These are phyloP conservation scores for Artomyces pyxidatus DNA, from an alignment of 768 basidiomycete genomes.

Conservation along the genomic window DNA sequence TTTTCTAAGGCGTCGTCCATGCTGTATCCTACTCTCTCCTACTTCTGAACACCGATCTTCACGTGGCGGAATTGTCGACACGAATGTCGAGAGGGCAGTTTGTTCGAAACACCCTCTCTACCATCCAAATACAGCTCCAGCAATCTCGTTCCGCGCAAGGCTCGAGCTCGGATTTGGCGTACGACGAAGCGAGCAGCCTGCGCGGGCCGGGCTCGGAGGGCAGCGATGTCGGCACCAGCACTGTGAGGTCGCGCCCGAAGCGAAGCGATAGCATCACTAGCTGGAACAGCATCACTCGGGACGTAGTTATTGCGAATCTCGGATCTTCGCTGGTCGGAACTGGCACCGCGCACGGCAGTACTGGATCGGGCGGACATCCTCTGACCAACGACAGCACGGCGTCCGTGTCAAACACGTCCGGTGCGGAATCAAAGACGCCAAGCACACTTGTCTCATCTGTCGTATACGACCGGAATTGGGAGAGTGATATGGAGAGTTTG, in stretches of 20 bases:
- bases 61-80: constrained; percentile 81
- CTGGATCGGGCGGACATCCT: constrained; percentile 14
- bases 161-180: constrained; percentile 55
- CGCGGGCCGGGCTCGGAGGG: constrained; percentile 50
- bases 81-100: constrained; percentile 93
- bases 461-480: constrained; percentile 67
- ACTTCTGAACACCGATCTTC: constrained; percentile 93
- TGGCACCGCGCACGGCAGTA: constrained; percentile 8
- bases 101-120: constrained; percentile 82
- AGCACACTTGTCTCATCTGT: constrained; percentile 27
- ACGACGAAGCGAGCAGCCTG: constrained; percentile 60
- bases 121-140: constrained; percentile 74
- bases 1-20: constrained; percentile 78
- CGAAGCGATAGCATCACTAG: constrained; percentile 80
- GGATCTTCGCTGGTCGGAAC: constrained; percentile 18
- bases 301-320: constrained; percentile 31
- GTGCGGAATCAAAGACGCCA: constrained; percentile 29
- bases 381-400: constrained; percentile 54
- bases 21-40: constrained; percentile 89
- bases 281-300: constrained; percentile 72
- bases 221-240: constrained; percentile 35
- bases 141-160: constrained; percentile 38
- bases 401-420: constrained; percentile 40
- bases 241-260: constrained; percentile 43
- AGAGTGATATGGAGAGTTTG: constrained; percentile 75